These are phyloP conservation scores for Sugiyamaella marilandica DNA, from an alignment of 805 yeast genomes.

Conservation along the genomic window DNA sequence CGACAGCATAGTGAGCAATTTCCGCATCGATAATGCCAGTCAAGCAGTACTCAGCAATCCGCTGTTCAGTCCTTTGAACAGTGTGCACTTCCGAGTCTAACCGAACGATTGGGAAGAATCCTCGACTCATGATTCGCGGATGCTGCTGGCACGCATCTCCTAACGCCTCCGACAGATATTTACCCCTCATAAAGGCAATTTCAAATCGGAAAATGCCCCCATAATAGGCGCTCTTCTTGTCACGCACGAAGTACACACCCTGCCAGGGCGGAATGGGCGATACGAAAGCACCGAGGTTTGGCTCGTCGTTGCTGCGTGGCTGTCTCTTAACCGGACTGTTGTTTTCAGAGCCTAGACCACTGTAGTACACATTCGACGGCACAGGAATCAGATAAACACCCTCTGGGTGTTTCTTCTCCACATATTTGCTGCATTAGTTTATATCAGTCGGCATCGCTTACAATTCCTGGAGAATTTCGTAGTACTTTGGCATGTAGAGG, in stretches of 20 bases:
- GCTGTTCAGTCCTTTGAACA: background rate
- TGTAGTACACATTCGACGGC: constrained; percentile 4
- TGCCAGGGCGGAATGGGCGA: constrained; percentile 13
- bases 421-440: constrained; percentile 8
- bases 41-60: constrained; percentile 12
- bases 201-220: constrained; percentile 14
- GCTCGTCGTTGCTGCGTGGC: background rate
- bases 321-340: constrained; percentile 2
- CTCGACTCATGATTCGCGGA: background rate
- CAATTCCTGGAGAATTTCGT: constrained; percentile 4
- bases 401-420: constrained; percentile 6
- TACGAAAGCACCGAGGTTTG: background rate
- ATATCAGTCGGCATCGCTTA: background rate
- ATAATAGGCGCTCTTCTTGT: background rate
- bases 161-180: constrained; percentile 6
- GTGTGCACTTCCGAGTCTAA: constrained; percentile 6
- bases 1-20: background rate
- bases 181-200: constrained; percentile 5
- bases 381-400: constrained; percentile 13
- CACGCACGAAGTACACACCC: constrained; percentile 12
- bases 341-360: constrained; percentile 5
- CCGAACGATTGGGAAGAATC: constrained; percentile 5
- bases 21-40: constrained; percentile 4
- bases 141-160: background rate
- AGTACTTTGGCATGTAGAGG: background rate